A percentile compares a stretch with the other conserved stretches of the same genome.
Conservation (phyloP, 306 rosid species). For the Malus sieversii region DNA sequence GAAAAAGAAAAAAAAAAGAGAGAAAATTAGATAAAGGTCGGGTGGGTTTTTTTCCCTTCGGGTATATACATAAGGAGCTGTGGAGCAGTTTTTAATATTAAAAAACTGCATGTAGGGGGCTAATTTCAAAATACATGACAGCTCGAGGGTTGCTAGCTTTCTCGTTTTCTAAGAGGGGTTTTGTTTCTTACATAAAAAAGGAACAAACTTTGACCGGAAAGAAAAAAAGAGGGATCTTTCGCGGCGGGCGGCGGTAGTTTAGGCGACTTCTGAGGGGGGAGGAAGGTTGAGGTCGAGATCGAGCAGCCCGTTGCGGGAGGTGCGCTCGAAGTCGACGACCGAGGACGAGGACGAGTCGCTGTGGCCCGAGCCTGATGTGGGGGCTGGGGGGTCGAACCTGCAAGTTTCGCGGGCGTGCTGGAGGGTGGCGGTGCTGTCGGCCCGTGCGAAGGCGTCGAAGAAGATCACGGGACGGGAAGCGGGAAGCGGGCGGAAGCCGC, state of each 20-base stretch:
- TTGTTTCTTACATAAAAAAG: neutral
- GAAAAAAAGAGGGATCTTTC: neutral
- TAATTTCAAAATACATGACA: conserved; percentile 4
- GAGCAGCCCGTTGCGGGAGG: conserved; percentile 17
- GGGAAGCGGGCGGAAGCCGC: conserved; percentile 17
- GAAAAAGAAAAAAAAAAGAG: too few relatives aligned
- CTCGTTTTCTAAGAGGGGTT: neutral
- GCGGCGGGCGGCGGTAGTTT: neutral
- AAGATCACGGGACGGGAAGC: conserved; percentile 36
- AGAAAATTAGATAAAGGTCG: neutral
- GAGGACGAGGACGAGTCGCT: conserved; percentile 55
- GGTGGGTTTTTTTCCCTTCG: neutral
- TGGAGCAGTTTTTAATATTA: neutral
- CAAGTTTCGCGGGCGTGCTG: conserved; percentile 26
- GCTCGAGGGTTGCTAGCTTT: conserved; percentile 4
- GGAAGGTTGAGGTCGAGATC: conserved; percentile 71
- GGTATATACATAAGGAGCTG: conserved; percentile 1
- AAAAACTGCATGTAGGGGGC: conserved; percentile 1
- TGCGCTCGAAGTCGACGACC: conserved; percentile 37
- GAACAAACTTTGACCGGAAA: neutral
- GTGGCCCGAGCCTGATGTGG: conserved; percentile 3
- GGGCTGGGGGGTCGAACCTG: conserved; percentile 14
- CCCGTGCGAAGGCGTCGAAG: conserved; percentile 49
- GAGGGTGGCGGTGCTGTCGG: conserved; percentile 14
- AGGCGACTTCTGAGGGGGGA: conserved; percentile 57